Conservation (phyloP, 768 basidiomycete species). For the Stropharia rugosoannulata region DNA sequence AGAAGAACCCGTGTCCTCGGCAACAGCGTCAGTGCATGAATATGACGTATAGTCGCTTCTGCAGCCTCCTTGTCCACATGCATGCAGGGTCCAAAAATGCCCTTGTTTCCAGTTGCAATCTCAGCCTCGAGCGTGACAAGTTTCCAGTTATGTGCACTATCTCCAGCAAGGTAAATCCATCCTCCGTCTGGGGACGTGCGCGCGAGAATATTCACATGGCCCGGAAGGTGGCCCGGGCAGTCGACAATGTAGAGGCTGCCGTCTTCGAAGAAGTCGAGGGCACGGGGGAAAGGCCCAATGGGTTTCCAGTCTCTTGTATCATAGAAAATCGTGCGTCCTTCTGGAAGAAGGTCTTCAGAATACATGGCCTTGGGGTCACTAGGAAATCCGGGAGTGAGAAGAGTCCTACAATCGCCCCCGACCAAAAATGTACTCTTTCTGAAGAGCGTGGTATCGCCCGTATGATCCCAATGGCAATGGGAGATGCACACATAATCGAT, state of each 20-base stretch:
- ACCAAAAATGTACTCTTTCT: conserved; percentile 45
- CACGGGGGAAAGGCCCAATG: conserved; percentile 50
- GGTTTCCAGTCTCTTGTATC: conserved; percentile 30
- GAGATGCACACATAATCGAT: conserved; percentile 46
- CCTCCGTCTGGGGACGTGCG: conserved; percentile 51
- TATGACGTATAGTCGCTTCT: conserved; percentile 36
- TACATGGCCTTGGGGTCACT: conserved; percentile 30
- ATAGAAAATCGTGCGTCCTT: conserved; percentile 37
- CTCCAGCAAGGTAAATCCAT: conserved; percentile 57
- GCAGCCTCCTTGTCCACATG: conserved; percentile 46
- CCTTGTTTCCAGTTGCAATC: conserved; percentile 32
- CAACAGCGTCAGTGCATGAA: conserved; percentile 35
- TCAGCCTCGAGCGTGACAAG: conserved; percentile 43
- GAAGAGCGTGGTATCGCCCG: conserved; percentile 47
- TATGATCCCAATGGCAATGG: conserved; percentile 56
- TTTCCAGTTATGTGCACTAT: conserved; percentile 57
- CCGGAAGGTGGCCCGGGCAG: conserved; percentile 53
- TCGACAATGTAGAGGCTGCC: conserved; percentile 59
- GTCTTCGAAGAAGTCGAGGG: conserved; percentile 54
- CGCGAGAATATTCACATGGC: conserved; percentile 53
- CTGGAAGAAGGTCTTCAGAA: conserved; percentile 33
- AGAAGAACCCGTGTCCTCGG: conserved; percentile 46
- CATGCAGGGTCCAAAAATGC: conserved; percentile 30
- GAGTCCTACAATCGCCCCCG: conserved; percentile 34
- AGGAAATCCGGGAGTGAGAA: conserved; percentile 42